Conservation (phyloP, 1,284 basidiomycete species). For the Singerocomus rubriflavus region DNA sequence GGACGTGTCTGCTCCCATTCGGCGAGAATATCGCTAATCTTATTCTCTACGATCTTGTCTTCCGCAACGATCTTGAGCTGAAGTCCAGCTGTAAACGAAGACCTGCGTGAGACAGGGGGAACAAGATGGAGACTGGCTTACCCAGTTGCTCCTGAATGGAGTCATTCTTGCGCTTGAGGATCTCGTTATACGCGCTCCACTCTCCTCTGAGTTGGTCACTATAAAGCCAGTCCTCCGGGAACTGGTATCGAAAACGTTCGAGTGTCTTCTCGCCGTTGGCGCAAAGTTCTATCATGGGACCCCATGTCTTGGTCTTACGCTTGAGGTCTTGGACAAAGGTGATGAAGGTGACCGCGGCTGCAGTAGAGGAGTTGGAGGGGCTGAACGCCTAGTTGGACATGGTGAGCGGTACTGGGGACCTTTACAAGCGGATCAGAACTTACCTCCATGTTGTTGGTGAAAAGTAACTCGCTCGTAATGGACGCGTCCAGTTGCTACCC, state of each 20-base stretch:
- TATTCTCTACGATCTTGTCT: slow-evolving; percentile 95
- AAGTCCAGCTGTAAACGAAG: slow-evolving; percentile 66
- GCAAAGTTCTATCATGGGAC: slow-evolving; percentile 94
- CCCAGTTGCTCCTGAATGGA: slow-evolving; percentile 97
- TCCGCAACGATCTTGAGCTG: slow-evolving; percentile 99
- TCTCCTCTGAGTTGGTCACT: slow-evolving; percentile 97
- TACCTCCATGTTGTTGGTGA: slow-evolving; percentile 31
- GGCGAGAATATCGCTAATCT: slow-evolving; percentile 82
- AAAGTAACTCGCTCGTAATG: slow-evolving; percentile 3
- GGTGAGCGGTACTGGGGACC: slow-evolving; percentile 10
- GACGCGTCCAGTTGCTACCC: slow-evolving; percentile 18
- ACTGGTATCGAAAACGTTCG: slow-evolving; percentile 95
- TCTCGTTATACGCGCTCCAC: slow-evolving; percentile 98
- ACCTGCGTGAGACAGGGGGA: slow-evolving; percentile 1
- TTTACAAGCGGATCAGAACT: slow-evolving; percentile 2
- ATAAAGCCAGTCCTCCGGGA: slow-evolving; percentile 97
- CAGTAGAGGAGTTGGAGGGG: slow-evolving; percentile 78
- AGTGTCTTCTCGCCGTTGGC: slow-evolving; percentile 94
- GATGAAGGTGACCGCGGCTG: slow-evolving; percentile 97
- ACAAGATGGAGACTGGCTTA: slow-evolving; percentile 32
- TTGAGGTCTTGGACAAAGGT: slow-evolving; percentile 99
- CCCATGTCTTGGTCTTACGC: slow-evolving; percentile 95
- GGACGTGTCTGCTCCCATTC: slow-evolving; percentile 98
- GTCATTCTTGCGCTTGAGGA: slow-evolving; percentile 96
- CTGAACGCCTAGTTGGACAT: slow-evolving; percentile 46